Conservation (phyloP, 2,329 filamentous ascomycete genomes). For the Hypoxylon sp. region DNA sequence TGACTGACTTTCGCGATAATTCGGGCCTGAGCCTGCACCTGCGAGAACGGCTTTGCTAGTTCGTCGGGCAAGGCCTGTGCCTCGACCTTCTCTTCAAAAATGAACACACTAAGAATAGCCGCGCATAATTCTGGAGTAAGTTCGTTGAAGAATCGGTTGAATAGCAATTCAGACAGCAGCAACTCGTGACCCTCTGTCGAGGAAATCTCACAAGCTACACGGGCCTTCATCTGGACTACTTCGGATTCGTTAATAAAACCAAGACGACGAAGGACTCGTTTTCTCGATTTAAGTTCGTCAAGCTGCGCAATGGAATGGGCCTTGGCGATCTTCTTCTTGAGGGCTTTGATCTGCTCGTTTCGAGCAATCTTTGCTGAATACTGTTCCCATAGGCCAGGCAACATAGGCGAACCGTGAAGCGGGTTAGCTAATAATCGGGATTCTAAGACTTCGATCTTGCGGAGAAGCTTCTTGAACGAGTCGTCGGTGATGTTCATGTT, state of each 20-base stretch:
- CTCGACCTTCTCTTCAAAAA: conserved; percentile 96
- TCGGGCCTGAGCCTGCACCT: conserved; percentile 89
- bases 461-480: conserved; percentile 89
- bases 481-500: conserved; percentile 97
- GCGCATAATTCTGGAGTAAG: conserved; percentile 89
- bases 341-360: conserved; percentile 83
- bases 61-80: conserved; percentile 85
- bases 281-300: conserved; percentile 95
- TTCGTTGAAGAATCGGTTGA: conserved; percentile 99
- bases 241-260: conserved; percentile 97
- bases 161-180: conserved; percentile 91
- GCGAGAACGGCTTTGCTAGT: conserved; percentile 85
- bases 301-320: conserved; percentile 92
- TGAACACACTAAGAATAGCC: conserved; percentile 90
- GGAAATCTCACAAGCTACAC: conserved; percentile 97
- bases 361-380: conserved; percentile 86
- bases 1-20: conserved; percentile 93
- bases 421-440: conserved; percentile 90
- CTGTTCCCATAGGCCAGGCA: conserved; percentile 88
- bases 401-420: conserved; percentile 88
- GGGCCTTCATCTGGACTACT: conserved; percentile 95
- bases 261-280: conserved; percentile 92
- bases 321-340: conserved; percentile 88
- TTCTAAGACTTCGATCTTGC: conserved; percentile 98
- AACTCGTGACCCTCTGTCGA: conserved; percentile 92